A percentile compares a stretch with the other conserved stretches of the same genome.
Evolutionary conservation across 2,329 filamentous ascomycete species (phyloP).

Genomic region (Didymella segeticola): DNA sequence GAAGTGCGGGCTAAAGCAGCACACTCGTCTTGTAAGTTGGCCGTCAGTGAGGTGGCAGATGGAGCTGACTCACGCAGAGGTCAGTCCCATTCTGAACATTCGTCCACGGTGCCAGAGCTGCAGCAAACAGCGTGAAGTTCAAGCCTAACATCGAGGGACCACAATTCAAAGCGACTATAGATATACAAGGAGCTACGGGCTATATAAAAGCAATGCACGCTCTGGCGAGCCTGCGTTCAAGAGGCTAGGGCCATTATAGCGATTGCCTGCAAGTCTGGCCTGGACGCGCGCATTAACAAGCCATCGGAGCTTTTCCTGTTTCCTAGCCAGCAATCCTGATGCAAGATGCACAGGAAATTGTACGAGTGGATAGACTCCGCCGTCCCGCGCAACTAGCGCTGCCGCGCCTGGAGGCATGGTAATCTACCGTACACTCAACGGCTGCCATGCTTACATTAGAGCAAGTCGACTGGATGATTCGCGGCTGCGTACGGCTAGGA

Average conservation of each 20-base stretch:
- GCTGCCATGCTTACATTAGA: neutral
- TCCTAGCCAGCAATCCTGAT: neutral
- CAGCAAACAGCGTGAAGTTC: slow-evolving; percentile 15
- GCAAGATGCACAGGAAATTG: neutral
- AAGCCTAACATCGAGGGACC: slow-evolving; percentile 13
- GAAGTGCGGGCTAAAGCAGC: slow-evolving; percentile 11
- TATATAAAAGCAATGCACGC: neutral
- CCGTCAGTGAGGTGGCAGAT: neutral
- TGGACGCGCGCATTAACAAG: neutral
- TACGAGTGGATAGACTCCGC: slow-evolving; percentile 1
- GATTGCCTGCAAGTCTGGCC: neutral
- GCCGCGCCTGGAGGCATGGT: no score
- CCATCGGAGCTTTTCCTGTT: slow-evolving; percentile 10
- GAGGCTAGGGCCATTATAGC: neutral
- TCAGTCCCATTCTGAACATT: neutral
- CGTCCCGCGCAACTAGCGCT: slow-evolving; percentile 1
- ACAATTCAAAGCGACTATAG: neutral
- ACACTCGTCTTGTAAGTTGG: slow-evolving; percentile 15
- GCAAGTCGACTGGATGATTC: neutral
- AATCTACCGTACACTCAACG: no score
- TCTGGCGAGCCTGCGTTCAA: neutral
- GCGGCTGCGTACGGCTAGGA: no score
- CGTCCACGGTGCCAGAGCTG: slow-evolving; percentile 10
- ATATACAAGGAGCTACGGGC: neutral
- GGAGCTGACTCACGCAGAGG: slow-evolving; percentile 5